These are phyloP conservation scores for Mayamaea pseudoterrestris DNA, from an alignment of 108 stramenopile genomes.

Conservation along the genomic window DNA sequence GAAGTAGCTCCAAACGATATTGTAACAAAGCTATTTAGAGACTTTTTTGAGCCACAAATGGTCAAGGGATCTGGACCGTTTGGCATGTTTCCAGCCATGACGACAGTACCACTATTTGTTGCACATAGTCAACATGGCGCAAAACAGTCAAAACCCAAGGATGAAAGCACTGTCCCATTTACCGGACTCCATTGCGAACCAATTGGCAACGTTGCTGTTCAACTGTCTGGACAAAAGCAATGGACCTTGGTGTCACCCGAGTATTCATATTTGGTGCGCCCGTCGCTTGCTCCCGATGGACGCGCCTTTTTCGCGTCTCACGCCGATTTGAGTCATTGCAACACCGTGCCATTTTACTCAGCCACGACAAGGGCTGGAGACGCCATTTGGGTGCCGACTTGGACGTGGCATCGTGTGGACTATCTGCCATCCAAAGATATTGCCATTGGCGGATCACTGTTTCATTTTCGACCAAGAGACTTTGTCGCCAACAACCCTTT, in stretches of 20 bases:
- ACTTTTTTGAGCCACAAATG: slow-evolving; percentile 34
- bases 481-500: slow-evolving; percentile 49
- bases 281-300: slow-evolving; percentile 53
- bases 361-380: slow-evolving; percentile 46
- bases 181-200: slow-evolving; percentile 81
- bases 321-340: slow-evolving; percentile 9
- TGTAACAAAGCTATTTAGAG: slow-evolving; percentile 53
- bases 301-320: slow-evolving; percentile 55
- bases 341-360: slow-evolving; percentile 24
- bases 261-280: slow-evolving; percentile 35
- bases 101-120: slow-evolving; percentile 65
- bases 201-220: slow-evolving; percentile 71
- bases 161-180: background rate
- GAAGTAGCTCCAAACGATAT: slow-evolving; percentile 38
- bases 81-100: slow-evolving; percentile 27
- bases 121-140: slow-evolving; percentile 14
- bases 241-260: slow-evolving; percentile 67
- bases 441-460: slow-evolving; percentile 71
- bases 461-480: slow-evolving; percentile 71
- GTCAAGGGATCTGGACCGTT: slow-evolving; percentile 8
- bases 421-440: slow-evolving; percentile 23
- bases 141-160: slow-evolving; percentile 1
- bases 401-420: slow-evolving; percentile 85
- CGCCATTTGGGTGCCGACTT: slow-evolving; percentile 73
- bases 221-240: slow-evolving; percentile 42